Evolutionary conservation across 768 basidiomycete species (phyloP).

Genomic region (Trametes sanguinea): DNA sequence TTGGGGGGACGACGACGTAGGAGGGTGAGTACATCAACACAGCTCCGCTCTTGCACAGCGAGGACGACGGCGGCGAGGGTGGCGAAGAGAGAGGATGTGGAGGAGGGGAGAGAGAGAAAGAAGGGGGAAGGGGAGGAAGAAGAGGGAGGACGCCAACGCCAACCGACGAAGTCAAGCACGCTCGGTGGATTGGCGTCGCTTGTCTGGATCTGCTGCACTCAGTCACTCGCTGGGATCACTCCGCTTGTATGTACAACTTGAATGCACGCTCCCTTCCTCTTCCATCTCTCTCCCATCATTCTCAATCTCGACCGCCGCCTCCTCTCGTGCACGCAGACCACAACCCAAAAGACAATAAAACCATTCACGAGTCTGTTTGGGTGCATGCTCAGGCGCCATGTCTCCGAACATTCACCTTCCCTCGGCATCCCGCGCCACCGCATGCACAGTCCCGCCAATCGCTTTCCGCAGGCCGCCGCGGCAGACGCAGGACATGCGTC

Average conservation of each 20-base stretch:
- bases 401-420: not conserved
- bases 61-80: not conserved
- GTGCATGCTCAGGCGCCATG: too few species aligned
- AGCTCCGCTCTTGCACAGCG: not conserved
- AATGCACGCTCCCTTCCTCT: constrained; percentile 7
- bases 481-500: not conserved
- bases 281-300: too few species aligned
- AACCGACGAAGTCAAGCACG: not conserved
- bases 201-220: constrained; percentile 1
- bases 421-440: not conserved
- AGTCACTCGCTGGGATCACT: not conserved
- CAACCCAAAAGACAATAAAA: too few species aligned
- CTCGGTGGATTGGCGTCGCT: not conserved
- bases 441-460: not conserved
- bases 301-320: not conserved
- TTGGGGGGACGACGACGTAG: constrained; percentile 30
- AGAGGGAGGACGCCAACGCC: not conserved
- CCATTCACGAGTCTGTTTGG: too few species aligned
- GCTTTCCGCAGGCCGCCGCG: not conserved
- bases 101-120: not conserved
- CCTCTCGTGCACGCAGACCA: not conserved
- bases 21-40: constrained; percentile 31
- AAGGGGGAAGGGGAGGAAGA: constrained; percentile 9
- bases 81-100: constrained; percentile 1
- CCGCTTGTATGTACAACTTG: not conserved